Evolutionary conservation across 2,329 filamentous ascomycete genomes (phyloP), one percentile per base, ranked within the genome.

Genomic region (Fusarium pseudograminearum): DNA sequence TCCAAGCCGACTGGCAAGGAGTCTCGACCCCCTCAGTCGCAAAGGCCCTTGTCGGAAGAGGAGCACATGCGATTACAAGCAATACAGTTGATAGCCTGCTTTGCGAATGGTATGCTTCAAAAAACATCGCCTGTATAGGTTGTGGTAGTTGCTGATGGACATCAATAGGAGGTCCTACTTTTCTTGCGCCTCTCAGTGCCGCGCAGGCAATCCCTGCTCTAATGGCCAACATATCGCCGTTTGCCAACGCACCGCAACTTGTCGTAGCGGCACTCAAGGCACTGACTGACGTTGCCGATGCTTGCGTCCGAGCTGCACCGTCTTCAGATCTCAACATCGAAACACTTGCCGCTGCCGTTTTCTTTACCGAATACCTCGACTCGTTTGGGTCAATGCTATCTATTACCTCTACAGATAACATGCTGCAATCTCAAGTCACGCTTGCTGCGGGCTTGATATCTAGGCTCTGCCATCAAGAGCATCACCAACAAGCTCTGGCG

Each of bases 1-100:
- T 61, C 74, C 26, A 81, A 78, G 53, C 68, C 72, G 42, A 80
- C 79, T 61, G 80, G 80, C 50, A 83, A 83, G 67, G 83, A 83
- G 65, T 65, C 75, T 45, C 76, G 74, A 24, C 73, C 76, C 28
- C 71, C 76, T 44, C 66, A 77, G 28, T 76, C 80, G 15, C 80
- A 79, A 12, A 76, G 75, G 34, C 69, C 77, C 6, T 77, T 89
- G 70, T 85, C 84, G 4, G 87, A 90, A 14, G 89, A 92, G 62
- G 90, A 94, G 58, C 85, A 87, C 45, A 85, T 90, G 48, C 88
- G 89, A 70, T 83, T 96, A 59, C 93, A 97, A 78, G 91, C 92
- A n/a, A 87, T 94, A 40, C 89, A 97, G 69, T 86, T 98, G n/a
- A 83, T 97, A 36, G 90, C 91, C 47, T 96, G 93, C 78, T 88